Evolutionary conservation across 2,329 filamentous ascomycete species (phyloP).

Genomic region (Sphaerulina populicola): DNA sequence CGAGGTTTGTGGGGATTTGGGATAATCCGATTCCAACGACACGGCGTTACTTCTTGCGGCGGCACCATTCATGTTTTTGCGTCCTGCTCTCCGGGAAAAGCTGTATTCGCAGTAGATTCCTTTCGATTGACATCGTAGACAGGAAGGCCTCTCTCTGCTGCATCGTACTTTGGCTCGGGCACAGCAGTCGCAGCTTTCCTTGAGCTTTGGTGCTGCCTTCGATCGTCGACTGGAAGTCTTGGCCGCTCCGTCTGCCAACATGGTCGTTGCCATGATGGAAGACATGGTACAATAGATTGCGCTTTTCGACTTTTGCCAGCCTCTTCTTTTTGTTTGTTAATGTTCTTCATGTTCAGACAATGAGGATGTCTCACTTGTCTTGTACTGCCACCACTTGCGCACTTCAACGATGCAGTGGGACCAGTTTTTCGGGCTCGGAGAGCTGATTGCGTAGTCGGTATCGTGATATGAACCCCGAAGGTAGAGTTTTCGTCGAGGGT

Average conservation of each 20-base stretch:
- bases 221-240: slow-evolving; percentile 6
- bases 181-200: slow-evolving; percentile 21
- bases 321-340: not conserved
- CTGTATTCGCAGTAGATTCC: slow-evolving; percentile 20
- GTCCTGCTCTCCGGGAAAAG: slow-evolving; percentile 21
- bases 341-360: not conserved
- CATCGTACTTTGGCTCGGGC: slow-evolving; percentile 19
- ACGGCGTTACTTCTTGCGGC: not conserved
- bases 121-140: slow-evolving; percentile 19
- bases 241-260: not conserved
- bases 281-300: not conserved
- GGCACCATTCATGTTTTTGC: slow-evolving; percentile 11
- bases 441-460: not conserved
- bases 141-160: slow-evolving; percentile 21
- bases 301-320: no score
- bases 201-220: slow-evolving; percentile 12
- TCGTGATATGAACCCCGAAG: not conserved
- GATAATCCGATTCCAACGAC: slow-evolving; percentile 2
- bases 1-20: slow-evolving; percentile 3
- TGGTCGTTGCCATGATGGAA: not conserved
- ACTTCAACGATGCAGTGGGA: not conserved
- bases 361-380: not conserved
- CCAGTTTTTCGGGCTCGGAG: not conserved
- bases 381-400: not conserved
- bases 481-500: not conserved